A percentile compares a stretch with the other conserved stretches of the same genome.
phyloP scores from a whole-genome alignment of 2,329 filamentous ascomycete genomes.

The Fusarium citri region DNA sequence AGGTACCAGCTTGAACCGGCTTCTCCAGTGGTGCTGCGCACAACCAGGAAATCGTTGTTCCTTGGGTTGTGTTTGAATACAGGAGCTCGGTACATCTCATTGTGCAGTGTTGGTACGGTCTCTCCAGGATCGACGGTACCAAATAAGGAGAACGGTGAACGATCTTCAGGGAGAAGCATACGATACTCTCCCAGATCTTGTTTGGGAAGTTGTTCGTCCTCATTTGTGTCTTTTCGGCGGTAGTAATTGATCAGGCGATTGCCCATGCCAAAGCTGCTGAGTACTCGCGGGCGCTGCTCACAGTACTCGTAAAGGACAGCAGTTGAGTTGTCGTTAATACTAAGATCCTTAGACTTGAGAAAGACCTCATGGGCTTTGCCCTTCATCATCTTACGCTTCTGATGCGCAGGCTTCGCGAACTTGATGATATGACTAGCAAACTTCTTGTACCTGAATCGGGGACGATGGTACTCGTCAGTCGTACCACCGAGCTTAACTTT shows the following conservation, averaged over 20 bases:
- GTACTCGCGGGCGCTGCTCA: conserved; percentile 88
- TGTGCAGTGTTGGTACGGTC: conserved; percentile 90
- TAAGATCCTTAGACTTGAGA: conserved; percentile 82
- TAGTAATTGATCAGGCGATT: conserved; percentile 98
- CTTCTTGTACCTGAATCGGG: conserved; percentile 77
- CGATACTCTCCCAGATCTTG: conserved; percentile 88
- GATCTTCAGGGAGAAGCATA: conserved; percentile 90
- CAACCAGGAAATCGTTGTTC: conserved; percentile 85
- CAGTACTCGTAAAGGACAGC: conserved; percentile 94
- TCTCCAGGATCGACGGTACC: conserved; percentile 93
- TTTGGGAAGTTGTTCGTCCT: conserved; percentile 82
- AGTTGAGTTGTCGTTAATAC: conserved; percentile 87
- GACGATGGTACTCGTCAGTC: conserved; percentile 85
- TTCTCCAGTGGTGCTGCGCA: conserved; percentile 82
- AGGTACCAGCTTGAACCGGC: conserved; percentile 85
- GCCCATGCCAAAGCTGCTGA: conserved; percentile 98
- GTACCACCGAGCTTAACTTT: conserved; percentile 82
- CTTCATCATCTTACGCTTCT: conserved; percentile 86
- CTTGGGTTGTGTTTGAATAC: conserved; percentile 88
- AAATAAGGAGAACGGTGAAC: conserved; percentile 95
- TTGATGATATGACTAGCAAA: conserved; percentile 74
- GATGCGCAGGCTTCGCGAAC: conserved; percentile 76
- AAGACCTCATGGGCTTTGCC: conserved; percentile 85
- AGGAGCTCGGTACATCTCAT: conserved; percentile 93
- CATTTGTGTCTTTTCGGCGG: conserved; percentile 78